A percentile compares a stretch with the other conserved stretches of the same genome.
These are phyloP conservation scores for Kodamaea sp. DNA, from an alignment of 1,139 yeast genomes.

Conservation along the genomic window DNA sequence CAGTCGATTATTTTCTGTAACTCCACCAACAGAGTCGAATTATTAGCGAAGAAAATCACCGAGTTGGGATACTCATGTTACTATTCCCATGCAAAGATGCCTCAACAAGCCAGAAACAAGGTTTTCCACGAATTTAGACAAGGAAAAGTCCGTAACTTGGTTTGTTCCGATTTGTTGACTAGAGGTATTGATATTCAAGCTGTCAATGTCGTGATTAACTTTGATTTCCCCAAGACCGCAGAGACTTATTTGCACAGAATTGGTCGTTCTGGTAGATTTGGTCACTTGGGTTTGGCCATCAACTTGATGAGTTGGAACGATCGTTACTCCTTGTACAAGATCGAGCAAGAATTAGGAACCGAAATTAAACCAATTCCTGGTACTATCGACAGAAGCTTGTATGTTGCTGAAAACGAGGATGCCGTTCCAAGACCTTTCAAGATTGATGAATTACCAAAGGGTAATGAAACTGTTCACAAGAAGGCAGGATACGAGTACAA, in stretches of 20 bases:
- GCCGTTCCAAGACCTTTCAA: slow-evolving; percentile 88
- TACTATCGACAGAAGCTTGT: slow-evolving; percentile 80
- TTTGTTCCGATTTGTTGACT: slow-evolving; percentile 93
- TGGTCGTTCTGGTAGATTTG: slow-evolving; percentile 99
- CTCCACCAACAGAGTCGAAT: slow-evolving; percentile 93
- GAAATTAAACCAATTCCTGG: slow-evolving; percentile 97
- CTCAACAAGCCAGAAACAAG: slow-evolving; percentile 94
- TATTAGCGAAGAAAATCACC: slow-evolving; percentile 92
- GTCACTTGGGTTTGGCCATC: slow-evolving; percentile 96
- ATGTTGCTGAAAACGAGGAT: slow-evolving; percentile 79
- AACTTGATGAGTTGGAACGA: slow-evolving; percentile 97
- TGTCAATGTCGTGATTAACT: slow-evolving; percentile 95
- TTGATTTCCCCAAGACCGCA: slow-evolving; percentile 97
- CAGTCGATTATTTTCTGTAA: slow-evolving; percentile 97
- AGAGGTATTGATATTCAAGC: slow-evolving; percentile 99
- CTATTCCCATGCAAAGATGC: slow-evolving; percentile 97
- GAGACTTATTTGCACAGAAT: slow-evolving; percentile 97
- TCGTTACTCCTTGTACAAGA: slow-evolving; percentile 87
- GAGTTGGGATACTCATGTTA: slow-evolving; percentile 96
- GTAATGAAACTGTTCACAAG: slow-evolving; percentile 40
- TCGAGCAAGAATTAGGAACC: slow-evolving; percentile 96
- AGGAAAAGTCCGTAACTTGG: slow-evolving; percentile 95
- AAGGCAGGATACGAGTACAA: slow-evolving; percentile 47
- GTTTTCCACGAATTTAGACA: slow-evolving; percentile 98
- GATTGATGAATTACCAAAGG: slow-evolving; percentile 63